Percentiles rank a stretch among this genome's conserved stretches.
These are phyloP conservation scores for Ilyonectria mors-panacis DNA, from an alignment of 2,329 filamentous ascomycete genomes.

Conservation along the genomic window DNA sequence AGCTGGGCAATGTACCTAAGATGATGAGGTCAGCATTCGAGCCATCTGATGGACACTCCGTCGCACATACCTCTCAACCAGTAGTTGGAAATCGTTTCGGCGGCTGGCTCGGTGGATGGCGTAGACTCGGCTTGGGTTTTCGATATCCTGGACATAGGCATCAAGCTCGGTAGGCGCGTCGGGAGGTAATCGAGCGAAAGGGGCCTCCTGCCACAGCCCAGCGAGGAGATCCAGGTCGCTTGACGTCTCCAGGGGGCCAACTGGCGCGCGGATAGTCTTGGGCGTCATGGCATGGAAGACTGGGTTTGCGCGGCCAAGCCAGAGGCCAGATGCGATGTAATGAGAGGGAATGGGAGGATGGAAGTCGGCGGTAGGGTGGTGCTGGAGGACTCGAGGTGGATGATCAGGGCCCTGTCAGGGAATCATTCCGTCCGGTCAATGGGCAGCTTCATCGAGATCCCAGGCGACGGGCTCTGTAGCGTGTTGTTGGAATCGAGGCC, in stretches of 20 bases:
- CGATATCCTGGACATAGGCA: slow-evolving; percentile 69
- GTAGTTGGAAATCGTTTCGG: slow-evolving; percentile 74
- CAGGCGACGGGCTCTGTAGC: neutral
- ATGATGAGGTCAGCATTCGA: slow-evolving; percentile 31
- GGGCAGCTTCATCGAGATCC: slow-evolving; percentile 7
- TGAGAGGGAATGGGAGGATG: slow-evolving; percentile 1
- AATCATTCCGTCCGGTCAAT: slow-evolving; percentile 26
- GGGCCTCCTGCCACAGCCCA: slow-evolving; percentile 73
- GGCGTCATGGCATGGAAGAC: slow-evolving; percentile 47
- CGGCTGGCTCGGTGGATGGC: slow-evolving; percentile 73
- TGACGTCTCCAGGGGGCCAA: slow-evolving; percentile 41
- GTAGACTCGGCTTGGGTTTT: slow-evolving; percentile 74
- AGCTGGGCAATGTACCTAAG: slow-evolving; percentile 84
- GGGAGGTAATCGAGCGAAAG: slow-evolving; percentile 70
- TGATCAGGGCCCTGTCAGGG: slow-evolving; percentile 10
- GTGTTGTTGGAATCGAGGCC: slow-evolving; percentile 1
- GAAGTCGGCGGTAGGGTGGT: slow-evolving; percentile 7
- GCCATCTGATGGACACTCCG: neutral
- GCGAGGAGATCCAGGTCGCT: slow-evolving; percentile 66
- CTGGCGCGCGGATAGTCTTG: slow-evolving; percentile 37
- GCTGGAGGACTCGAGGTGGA: slow-evolving; percentile 10
- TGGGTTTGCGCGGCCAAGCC: slow-evolving; percentile 11
- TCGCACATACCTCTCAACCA: slow-evolving; percentile 74
- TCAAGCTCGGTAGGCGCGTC: slow-evolving; percentile 73
- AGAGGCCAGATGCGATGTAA: slow-evolving; percentile 10